Evolutionary conservation across 345 rosid species (phyloP), one percentile per base, ranked within the genome.

Genomic region (Linum trigynum): DNA sequence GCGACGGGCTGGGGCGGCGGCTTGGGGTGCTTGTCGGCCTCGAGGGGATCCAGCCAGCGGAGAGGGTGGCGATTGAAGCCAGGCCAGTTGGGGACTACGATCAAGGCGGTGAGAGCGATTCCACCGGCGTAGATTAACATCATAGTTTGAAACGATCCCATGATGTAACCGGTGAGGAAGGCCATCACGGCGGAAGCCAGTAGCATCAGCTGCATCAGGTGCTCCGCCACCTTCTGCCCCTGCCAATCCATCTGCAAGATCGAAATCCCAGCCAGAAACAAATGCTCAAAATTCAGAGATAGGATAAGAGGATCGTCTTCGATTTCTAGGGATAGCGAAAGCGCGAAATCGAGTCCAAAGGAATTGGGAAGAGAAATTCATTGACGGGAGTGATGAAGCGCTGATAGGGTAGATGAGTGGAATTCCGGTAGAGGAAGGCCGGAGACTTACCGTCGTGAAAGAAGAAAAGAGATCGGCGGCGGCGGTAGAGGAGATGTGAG

Each of bases 161-260:
- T 67, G 0, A 72, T 7, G 57, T 82, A 88, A 14, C 99, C 95
- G 0, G 73, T 62, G 39, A 69, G 74, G 17, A 84, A 78, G 0
- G 92, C 85, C 51, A 71, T 80, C 38, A 75, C 85, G 2, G 89
- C 91, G 0, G 78, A 85, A 12, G 73, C 86, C 76, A 94, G 23
- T 11, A 94, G 80, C 83, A 90, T 5, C 38, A 87, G 78, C 81
- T 90, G 99, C 97, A 94, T 88, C 79, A 87, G 73, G 72, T 83
- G 92, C 92, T 94, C 97, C 15, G 95, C 89, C 35, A 85, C 66
- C 82, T 86, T 94, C 71, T 94, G 97, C 39, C 99, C 97, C 85
- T 94, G 89, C 97, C 99, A 94, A 80, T 94, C 97, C 99, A 94
- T 90, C 71, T 78, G 7, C 50, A 14, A 32, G 37, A 61, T 2